Evolutionary conservation across 768 basidiomycete genomes (phyloP).

Genomic region (Brasilioporus rufonigricans): DNA sequence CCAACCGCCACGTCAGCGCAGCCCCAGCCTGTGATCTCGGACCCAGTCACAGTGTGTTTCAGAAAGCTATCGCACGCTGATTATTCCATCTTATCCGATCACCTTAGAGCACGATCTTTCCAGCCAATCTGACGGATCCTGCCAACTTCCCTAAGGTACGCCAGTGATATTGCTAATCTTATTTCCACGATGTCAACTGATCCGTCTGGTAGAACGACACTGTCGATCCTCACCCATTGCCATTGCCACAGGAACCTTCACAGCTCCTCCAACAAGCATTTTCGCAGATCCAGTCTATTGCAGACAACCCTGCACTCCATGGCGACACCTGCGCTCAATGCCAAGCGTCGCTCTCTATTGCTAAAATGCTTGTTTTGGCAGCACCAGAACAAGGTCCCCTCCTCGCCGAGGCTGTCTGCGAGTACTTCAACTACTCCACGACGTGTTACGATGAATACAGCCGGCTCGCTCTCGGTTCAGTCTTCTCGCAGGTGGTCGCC

Average conservation of each 20-base stretch:
- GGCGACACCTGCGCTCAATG: constrained; percentile 40
- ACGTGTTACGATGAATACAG: constrained; percentile 33
- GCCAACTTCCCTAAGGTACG: constrained; percentile 49
- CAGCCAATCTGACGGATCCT: constrained; percentile 58
- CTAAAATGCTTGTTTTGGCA: too few species aligned
- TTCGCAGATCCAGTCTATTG: constrained; percentile 38
- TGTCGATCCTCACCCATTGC: constrained; percentile 43
- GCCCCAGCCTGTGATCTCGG: constrained; percentile 68
- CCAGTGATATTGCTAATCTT: not conserved
- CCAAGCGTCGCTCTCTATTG: constrained; percentile 37
- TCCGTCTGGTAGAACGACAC: constrained; percentile 36
- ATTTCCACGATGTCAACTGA: not conserved
- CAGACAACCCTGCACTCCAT: constrained; percentile 36
- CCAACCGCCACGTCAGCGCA: constrained; percentile 68
- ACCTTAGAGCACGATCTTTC: constrained; percentile 55
- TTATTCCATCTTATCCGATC: not conserved
- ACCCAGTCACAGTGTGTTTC: constrained; percentile 55
- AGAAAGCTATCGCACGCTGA: not conserved
- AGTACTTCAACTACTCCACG: too few species aligned
- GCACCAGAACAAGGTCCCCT: too few species aligned
- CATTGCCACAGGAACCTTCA: constrained; percentile 32
- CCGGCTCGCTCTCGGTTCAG: too few species aligned
- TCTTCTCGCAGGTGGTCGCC: too few species aligned
- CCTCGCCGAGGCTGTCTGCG: too few species aligned
- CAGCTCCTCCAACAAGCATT: constrained; percentile 40